Conservation (phyloP, 805 yeast species). For the Scheffersomyces stipitis region DNA sequence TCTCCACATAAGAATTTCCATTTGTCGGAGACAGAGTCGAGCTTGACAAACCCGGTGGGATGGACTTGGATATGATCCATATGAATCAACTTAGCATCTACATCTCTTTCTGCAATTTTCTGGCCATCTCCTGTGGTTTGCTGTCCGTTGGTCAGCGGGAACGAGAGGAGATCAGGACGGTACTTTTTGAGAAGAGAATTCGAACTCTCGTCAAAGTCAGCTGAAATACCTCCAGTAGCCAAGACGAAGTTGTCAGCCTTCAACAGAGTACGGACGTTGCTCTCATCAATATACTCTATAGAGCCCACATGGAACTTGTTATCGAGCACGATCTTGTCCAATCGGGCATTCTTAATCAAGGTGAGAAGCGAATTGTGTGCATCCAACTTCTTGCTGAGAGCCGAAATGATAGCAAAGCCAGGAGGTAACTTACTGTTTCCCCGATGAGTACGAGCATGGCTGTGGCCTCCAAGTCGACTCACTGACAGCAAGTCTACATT, state of each 20-base stretch:
- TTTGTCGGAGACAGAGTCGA: conserved; percentile 34
- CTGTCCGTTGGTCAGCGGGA: conserved; percentile 58
- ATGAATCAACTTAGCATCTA: conserved; percentile 51
- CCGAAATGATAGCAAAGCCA: conserved; percentile 56
- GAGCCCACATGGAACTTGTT: conserved; percentile 37
- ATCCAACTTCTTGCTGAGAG: conserved; percentile 39
- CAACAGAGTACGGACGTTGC: conserved; percentile 4
- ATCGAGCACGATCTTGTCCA: conserved; percentile 20
- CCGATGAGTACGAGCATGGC: conserved; percentile 39
- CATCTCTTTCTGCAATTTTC: conserved; percentile 38
- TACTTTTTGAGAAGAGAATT: conserved; percentile 37
- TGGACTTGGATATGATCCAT: conserved; percentile 63
- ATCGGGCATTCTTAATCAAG: conserved; percentile 13
- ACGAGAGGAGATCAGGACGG: conserved; percentile 44
- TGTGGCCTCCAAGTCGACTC: conserved; percentile 41
- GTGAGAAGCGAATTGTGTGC: conserved; percentile 22
- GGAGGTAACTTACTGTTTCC: conserved; percentile 51
- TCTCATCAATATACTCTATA: conserved; percentile 31
- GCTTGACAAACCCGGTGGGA: conserved; percentile 59
- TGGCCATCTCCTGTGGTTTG: conserved; percentile 64
- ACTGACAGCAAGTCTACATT: conserved; percentile 32
- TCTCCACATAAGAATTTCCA: conserved; percentile 63
- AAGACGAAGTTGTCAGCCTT: conserved; percentile 37
- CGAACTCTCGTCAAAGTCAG: conserved; percentile 36
- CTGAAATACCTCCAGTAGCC: conserved; percentile 62